Conservation (phyloP, 2,329 filamentous ascomycete genomes). For the Trichothecium roseum region DNA sequence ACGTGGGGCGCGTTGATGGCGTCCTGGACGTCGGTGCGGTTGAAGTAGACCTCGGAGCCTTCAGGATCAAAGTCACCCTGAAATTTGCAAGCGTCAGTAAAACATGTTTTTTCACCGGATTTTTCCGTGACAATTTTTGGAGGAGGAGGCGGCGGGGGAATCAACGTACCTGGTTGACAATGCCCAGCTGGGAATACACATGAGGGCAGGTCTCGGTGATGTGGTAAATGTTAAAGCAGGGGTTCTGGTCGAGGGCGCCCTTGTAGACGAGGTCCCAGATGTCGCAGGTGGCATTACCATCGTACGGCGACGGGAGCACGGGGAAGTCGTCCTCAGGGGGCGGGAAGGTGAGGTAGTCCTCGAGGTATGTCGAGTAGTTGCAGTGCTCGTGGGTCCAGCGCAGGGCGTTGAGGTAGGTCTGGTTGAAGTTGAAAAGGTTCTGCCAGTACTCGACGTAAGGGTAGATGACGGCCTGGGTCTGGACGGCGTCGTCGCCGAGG, state of each 20-base stretch:
- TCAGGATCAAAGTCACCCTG: conserved; percentile 23
- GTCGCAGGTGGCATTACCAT: conserved; percentile 38
- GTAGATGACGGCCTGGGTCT: conserved; percentile 37
- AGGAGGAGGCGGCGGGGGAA: conserved; percentile 21
- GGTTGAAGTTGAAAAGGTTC: conserved; percentile 53
- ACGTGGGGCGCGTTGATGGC: conserved; percentile 53
- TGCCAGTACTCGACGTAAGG: conserved; percentile 52
- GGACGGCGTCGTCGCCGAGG: conserved; percentile 39
- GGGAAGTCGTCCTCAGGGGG: conserved; percentile 51
- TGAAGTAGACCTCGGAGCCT: conserved; percentile 50
- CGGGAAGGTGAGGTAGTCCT: conserved; percentile 58
- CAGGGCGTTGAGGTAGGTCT: conserved; percentile 42
- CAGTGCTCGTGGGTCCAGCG: conserved; percentile 43
- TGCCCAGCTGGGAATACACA: conserved; percentile 60
- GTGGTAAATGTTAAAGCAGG: conserved; percentile 72
- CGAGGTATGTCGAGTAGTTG: conserved; percentile 50
- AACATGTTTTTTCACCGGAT: too few species aligned
- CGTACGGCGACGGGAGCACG: conserved; percentile 29
- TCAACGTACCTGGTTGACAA: conserved; percentile 53
- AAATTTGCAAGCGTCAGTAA: too few species aligned
- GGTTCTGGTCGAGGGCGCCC: conserved; percentile 51
- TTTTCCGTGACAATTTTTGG: too few species aligned
- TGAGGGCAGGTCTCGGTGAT: conserved; percentile 63
- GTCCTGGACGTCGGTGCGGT: conserved; percentile 56
- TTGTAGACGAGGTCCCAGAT: conserved; percentile 45